Percentiles rank a stretch among this genome's conserved stretches.
These are phyloP conservation scores for Corrigiola litoralis DNA, from an alignment of 179 eudicot genomes.

Conservation along the genomic window DNA sequence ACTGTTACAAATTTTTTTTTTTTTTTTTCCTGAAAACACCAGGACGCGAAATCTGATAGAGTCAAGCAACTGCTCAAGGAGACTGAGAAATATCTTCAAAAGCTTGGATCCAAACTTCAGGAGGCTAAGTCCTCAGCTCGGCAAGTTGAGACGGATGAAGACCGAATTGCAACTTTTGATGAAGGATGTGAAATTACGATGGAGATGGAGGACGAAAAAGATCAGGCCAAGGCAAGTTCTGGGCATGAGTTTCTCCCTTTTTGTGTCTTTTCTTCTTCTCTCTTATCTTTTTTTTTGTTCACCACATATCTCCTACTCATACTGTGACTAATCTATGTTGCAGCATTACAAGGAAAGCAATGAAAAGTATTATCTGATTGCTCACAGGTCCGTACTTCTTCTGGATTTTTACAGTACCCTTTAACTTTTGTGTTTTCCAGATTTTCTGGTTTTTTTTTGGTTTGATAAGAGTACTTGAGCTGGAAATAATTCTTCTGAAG, in stretches of 20 bases:
- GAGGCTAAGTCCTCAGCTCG: constrained; percentile 63
- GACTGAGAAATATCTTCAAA: constrained; percentile 91
- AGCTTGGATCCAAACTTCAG: constrained; percentile 85
- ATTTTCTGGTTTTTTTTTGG: not conserved
- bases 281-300: not conserved
- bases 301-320: constrained; percentile 10
- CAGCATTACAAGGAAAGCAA: constrained; percentile 99
- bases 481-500: not conserved
- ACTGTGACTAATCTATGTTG: constrained; percentile 17
- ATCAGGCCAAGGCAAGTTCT: constrained; percentile 86
- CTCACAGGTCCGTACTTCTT: constrained; percentile 63
- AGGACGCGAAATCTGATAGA: constrained; percentile 99
- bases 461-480: not conserved
- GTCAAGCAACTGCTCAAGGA: constrained; percentile 90
- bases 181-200: constrained; percentile 46
- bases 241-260: no score
- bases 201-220: constrained; percentile 82
- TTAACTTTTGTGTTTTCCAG: not conserved
- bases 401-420: not conserved
- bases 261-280: no score
- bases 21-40: not conserved
- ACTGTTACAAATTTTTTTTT: not conserved
- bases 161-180: constrained; percentile 29
- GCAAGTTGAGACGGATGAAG: constrained; percentile 63
- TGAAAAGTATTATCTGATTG: constrained; percentile 96